A percentile compares a stretch with the other conserved stretches of the same genome.
Evolutionary conservation across 805 yeast species (phyloP).

Genomic region (Danielia reshetovae): DNA sequence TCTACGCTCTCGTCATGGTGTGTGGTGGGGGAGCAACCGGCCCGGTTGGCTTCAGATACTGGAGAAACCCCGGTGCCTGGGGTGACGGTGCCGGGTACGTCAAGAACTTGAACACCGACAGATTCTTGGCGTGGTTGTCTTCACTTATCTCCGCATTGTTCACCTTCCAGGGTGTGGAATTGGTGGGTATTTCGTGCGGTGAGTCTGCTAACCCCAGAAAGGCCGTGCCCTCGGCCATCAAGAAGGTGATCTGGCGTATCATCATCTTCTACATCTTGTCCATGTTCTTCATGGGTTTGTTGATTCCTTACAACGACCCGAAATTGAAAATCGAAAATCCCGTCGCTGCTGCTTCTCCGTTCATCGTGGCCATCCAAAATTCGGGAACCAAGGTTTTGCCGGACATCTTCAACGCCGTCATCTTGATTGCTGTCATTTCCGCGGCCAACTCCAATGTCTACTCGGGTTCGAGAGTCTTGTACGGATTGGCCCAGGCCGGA

Average conservation of each 20-base stretch:
- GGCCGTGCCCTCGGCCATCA: constrained; percentile 68
- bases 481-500: constrained; percentile 57
- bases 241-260: constrained; percentile 64
- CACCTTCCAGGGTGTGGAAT: constrained; percentile 77
- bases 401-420: constrained; percentile 68
- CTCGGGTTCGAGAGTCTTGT: constrained; percentile 65
- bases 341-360: constrained; percentile 60
- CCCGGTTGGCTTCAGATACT: constrained; percentile 73
- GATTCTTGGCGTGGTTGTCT: constrained; percentile 66
- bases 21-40: constrained; percentile 71
- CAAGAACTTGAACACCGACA: constrained; percentile 44
- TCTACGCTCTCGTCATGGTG: constrained; percentile 66
- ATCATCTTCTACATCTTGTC: constrained; percentile 61
- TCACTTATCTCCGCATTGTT: constrained; percentile 73
- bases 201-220: constrained; percentile 68
- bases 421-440: constrained; percentile 63
- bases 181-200: constrained; percentile 73
- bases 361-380: constrained; percentile 65
- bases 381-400: constrained; percentile 66
- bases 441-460: constrained; percentile 77
- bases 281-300: constrained; percentile 63
- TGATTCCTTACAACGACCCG: constrained; percentile 67
- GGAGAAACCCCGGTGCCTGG: constrained; percentile 79
- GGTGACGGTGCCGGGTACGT: constrained; percentile 51
- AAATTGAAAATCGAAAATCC: constrained; percentile 31